Conservation (phyloP, 2,329 filamentous ascomycete species). For the Phialophora tarda region DNA sequence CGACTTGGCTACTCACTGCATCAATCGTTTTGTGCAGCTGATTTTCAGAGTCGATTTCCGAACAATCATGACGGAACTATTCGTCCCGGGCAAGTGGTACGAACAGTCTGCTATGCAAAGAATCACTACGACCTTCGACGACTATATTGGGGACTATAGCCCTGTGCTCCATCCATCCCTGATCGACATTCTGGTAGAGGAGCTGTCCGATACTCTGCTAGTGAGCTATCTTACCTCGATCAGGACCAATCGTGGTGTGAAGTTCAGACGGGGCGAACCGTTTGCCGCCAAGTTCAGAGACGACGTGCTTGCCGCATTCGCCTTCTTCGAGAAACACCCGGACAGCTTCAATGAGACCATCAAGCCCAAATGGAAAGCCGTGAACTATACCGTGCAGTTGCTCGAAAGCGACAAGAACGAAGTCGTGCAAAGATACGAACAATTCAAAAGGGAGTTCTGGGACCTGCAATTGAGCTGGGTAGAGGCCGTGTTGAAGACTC, state of each 20-base stretch:
- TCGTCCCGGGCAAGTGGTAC: slow-evolving; percentile 85
- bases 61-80: slow-evolving; percentile 82
- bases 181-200: slow-evolving; percentile 89
- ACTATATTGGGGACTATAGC: slow-evolving; percentile 89
- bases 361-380: slow-evolving; percentile 90
- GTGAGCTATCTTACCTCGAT: slow-evolving; percentile 82
- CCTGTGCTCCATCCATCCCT: slow-evolving; percentile 83
- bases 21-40: slow-evolving; percentile 81
- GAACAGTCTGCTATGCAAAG: slow-evolving; percentile 83
- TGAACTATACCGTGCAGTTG: slow-evolving; percentile 80
- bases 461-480: slow-evolving; percentile 96
- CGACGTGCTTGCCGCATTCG: slow-evolving; percentile 87
- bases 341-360: slow-evolving; percentile 74
- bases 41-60: slow-evolving; percentile 92
- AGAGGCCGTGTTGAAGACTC: slow-evolving; percentile 80
- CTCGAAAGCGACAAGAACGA: slow-evolving; percentile 74
- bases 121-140: slow-evolving; percentile 92
- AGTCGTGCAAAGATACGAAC: slow-evolving; percentile 77
- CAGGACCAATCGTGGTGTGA: slow-evolving; percentile 80
- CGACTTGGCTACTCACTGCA: slow-evolving; percentile 91
- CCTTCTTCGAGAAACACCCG: slow-evolving; percentile 76
- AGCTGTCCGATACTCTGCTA: slow-evolving; percentile 89
- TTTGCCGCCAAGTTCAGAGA: slow-evolving; percentile 93
- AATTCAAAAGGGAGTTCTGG: slow-evolving; percentile 87
- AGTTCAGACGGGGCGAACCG: slow-evolving; percentile 83